Conservation (phyloP, 495 filamentous ascomycete species). For the Neurospora terricola region DNA sequence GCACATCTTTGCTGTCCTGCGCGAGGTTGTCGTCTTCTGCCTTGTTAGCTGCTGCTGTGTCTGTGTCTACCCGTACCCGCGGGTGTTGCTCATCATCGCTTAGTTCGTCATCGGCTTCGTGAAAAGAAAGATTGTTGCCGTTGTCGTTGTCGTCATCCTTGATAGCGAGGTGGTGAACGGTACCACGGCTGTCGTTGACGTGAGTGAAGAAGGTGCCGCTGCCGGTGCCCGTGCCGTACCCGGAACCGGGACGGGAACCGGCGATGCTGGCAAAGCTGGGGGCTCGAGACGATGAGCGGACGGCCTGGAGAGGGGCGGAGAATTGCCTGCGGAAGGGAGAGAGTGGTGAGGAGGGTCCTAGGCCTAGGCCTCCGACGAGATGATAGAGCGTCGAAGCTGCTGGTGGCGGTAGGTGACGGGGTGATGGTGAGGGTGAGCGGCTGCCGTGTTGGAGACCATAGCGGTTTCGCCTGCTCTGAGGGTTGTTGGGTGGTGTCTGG, state of each 20-base stretch:
- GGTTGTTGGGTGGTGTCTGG: neutral
- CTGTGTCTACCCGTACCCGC: constrained; percentile 1
- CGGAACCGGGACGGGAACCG: neutral
- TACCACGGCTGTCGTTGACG: constrained; percentile 6
- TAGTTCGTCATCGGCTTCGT: constrained; percentile 3
- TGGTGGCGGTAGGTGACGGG: constrained; percentile 3
- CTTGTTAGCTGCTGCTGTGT: neutral
- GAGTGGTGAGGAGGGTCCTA: constrained; percentile 20
- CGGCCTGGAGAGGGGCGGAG: constrained; percentile 2
- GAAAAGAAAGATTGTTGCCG: neutral
- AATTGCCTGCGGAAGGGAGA: constrained; percentile 22
- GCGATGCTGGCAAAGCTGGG: neutral
- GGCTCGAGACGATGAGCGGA: neutral
- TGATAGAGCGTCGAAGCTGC: constrained; percentile 23
- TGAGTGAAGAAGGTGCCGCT: neutral
- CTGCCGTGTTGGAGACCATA: neutral
- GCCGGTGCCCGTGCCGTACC: neutral
- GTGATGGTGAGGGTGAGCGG: neutral
- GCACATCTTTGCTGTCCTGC: constrained; percentile 36
- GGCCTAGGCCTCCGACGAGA: constrained; percentile 11
- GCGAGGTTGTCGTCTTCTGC: constrained; percentile 14
- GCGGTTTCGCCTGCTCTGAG: neutral
- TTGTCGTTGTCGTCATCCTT: neutral
- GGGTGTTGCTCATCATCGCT: neutral
- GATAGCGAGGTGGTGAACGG: constrained; percentile 10